Base-by-base conservation (phyloP, 2,329 filamentous ascomycete genomes). In the Lachnellula cervina region DNA sequence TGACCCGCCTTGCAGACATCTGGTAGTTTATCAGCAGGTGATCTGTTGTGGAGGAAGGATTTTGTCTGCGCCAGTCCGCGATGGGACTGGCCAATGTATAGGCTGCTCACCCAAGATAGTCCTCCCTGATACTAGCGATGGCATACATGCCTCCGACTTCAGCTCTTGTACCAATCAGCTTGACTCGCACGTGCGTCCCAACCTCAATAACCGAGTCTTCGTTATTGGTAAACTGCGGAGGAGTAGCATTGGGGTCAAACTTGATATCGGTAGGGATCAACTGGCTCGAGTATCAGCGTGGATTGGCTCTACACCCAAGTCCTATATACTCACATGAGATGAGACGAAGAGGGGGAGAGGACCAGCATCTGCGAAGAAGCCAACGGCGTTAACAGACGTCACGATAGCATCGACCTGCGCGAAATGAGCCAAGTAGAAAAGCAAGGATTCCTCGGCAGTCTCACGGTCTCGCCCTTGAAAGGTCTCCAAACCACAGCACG, bases 401-500 rank as follows among this genome's bases (percentile, higher is more conserved):
- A 97, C 93, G 64, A 96, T 86, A 43, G 91, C 93, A 79, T 99
- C 94, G 68, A 97, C 87, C 90, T 96, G 74, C 58, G 67, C 70
- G 40, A 48, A 32, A 57, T 68, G 44, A 69, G 66, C 58, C 51
- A 48, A 45, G 49, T 9, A 46, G 34, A 35, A 43, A 43, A 48
- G 32, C 21, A 8, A 47, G 21, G 45, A 51, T 8, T 21, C 34
- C 44, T 25, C 40, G 4, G 38, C 38, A 40, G 44, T 51, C 87
- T 74, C 84, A 96, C 94, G 72, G 94, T 96, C 80, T 99, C 94
- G 69, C 94, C 93, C 74, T 94, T 93, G 79, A 97, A 99, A 11
- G 94, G 94, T 68, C 93, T 84, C 93, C 93, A 99, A 56, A 99
- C 90, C 58, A 99, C 93, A 52, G 94, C 94, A 59, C 92, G 89